Percentiles rank a stretch among this genome's conserved stretches.
Conservation (phyloP, 306 rosid species). For the Ammopiptanthus mongolicus region DNA sequence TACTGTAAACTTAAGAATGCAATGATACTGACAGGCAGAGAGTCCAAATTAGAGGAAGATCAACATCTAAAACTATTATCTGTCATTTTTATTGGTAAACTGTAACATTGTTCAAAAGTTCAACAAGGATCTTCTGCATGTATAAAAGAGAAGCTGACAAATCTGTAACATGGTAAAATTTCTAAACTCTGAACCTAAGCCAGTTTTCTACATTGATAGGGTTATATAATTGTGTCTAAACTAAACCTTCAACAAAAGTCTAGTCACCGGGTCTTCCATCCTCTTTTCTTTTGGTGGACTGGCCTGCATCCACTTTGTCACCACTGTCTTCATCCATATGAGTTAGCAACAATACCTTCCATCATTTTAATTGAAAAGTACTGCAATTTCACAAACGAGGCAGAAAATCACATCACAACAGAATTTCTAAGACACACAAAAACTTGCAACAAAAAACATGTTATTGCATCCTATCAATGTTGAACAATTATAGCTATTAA, state of each 20-base stretch:
- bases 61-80: constrained; percentile 8
- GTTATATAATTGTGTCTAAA: constrained; percentile 28
- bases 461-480: background rate
- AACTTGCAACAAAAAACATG: background rate
- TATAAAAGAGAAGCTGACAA: constrained; percentile 15
- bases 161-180: constrained; percentile 22
- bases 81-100: constrained; percentile 28
- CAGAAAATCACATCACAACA: constrained; percentile 5
- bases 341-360: constrained; percentile 94
- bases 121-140: constrained; percentile 10
- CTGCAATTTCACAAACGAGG: constrained; percentile 38
- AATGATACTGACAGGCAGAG: too few relatives aligned
- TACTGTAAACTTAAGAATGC: too few relatives aligned
- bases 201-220: constrained; percentile 20
- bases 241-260: background rate
- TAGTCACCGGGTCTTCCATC: background rate
- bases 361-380: constrained; percentile 73
- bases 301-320: constrained; percentile 13
- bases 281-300: background rate
- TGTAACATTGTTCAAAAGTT: constrained; percentile 25
- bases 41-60: background rate
- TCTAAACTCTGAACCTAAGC: constrained; percentile 39
- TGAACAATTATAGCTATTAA: too few relatives aligned
- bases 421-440: background rate
- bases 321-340: constrained; percentile 35